A percentile compares a stretch with the other conserved stretches of the same genome.
phyloP scores from a whole-genome alignment of 805 yeast genomes.

The Kodamaea leandrae region DNA sequence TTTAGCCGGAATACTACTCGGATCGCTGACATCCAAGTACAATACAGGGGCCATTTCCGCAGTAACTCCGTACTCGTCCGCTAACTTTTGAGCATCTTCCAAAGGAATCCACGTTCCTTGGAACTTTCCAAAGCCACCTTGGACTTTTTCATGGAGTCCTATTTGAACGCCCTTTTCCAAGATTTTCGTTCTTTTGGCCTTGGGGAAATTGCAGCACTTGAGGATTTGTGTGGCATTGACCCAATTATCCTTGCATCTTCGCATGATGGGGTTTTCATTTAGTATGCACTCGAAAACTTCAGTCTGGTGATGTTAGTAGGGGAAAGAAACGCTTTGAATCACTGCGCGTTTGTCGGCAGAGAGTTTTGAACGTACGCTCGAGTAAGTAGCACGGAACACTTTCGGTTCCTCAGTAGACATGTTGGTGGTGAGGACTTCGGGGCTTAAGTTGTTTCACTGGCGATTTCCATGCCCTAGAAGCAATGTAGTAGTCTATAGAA shows the following conservation, averaged over 20 bases:
- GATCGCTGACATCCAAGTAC: constrained; percentile 36
- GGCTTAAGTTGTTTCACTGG: not conserved
- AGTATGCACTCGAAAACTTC: constrained; percentile 72
- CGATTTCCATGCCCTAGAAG: not conserved
- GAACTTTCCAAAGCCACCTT: constrained; percentile 95
- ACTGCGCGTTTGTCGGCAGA: not conserved
- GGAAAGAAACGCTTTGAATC: no score
- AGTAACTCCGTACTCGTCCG: constrained; percentile 38
- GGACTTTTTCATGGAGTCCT: constrained; percentile 88
- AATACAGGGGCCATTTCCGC: constrained; percentile 43
- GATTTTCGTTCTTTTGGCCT: constrained; percentile 89
- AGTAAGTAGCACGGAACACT: constrained; percentile 46
- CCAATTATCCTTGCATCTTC: constrained; percentile 91
- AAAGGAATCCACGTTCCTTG: constrained; percentile 97
- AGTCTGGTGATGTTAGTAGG: constrained; percentile 25
- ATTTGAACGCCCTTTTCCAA: constrained; percentile 90
- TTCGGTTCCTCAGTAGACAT: constrained; percentile 35
- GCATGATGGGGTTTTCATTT: constrained; percentile 77
- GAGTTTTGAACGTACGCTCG: constrained; percentile 35
- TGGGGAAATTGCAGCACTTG: constrained; percentile 91
- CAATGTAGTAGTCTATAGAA: not conserved
- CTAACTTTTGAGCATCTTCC: constrained; percentile 56
- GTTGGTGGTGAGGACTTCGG: not conserved
- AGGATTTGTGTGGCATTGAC: constrained; percentile 94
- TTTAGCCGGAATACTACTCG: constrained; percentile 35